These are phyloP conservation scores for Penicillium brevicompactum DNA, from an alignment of 2,329 filamentous ascomycete species.

Conservation along the genomic window DNA sequence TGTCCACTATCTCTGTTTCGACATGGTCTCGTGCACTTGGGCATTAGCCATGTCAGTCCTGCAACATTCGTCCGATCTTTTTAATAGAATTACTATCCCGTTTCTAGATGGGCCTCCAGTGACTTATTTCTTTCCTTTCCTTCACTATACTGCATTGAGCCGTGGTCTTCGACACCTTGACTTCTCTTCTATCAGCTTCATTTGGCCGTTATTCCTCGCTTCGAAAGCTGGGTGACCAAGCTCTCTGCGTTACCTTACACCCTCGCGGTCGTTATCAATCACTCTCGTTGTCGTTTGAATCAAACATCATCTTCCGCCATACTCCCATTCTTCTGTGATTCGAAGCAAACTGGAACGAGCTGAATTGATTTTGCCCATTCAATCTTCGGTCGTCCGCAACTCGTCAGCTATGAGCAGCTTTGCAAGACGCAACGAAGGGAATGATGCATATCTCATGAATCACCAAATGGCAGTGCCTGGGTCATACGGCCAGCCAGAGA, in stretches of 20 bases:
- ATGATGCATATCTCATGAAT: constrained; percentile 37
- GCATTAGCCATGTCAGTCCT: constrained; percentile 24
- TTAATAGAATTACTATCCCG: constrained; percentile 26
- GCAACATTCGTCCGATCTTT: constrained; percentile 22
- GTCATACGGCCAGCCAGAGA: constrained; percentile 33
- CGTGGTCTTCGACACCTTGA: not conserved
- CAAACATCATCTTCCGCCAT: not conserved
- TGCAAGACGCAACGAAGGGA: constrained; percentile 42
- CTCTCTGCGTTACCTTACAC: not conserved
- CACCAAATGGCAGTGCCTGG: constrained; percentile 36
- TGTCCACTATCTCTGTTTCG: constrained; percentile 24
- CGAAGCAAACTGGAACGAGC: not conserved
- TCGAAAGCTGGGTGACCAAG: not conserved
- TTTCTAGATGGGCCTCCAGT: constrained; percentile 12
- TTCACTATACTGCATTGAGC: not conserved
- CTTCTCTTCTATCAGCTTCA: not conserved
- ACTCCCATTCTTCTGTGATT: not conserved
- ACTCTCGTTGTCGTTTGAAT: not conserved
- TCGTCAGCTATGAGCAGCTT: constrained; percentile 41
- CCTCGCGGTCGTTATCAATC: not conserved
- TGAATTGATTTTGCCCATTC: not conserved
- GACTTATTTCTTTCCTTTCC: not conserved
- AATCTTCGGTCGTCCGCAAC: not conserved
- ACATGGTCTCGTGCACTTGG: constrained; percentile 35
- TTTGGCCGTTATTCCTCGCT: constrained; percentile 1